Percentiles rank a stretch among this genome's conserved stretches.
Evolutionary conservation across 2,329 filamentous ascomycete genomes (phyloP).

Genomic region (Saccharata proteae): DNA sequence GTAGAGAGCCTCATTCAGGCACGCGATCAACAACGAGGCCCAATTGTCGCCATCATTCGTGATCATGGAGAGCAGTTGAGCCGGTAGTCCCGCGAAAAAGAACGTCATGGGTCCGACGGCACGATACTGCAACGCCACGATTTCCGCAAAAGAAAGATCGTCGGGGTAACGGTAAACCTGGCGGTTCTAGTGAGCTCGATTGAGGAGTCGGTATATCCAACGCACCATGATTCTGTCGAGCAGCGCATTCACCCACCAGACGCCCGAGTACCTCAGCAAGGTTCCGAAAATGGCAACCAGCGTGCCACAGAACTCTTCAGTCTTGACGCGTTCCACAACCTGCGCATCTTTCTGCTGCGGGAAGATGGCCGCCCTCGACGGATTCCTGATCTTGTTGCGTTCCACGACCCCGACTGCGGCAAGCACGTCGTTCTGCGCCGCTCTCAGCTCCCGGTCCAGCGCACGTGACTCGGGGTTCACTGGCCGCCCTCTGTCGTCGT

Average conservation of each 20-base stretch:
- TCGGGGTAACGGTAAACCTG: constrained; percentile 5
- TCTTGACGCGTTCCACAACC: constrained; percentile 5
- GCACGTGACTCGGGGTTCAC: constrained; percentile 28
- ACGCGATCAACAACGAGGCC: constrained; percentile 4
- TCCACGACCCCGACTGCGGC: constrained; percentile 36
- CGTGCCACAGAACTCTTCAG: constrained; percentile 7
- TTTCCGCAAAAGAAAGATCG: constrained; percentile 4
- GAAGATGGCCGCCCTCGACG: background rate
- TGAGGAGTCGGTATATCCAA: background rate
- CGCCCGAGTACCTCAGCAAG: constrained; percentile 2
- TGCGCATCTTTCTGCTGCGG: constrained; percentile 6
- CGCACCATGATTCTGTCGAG: constrained; percentile 8
- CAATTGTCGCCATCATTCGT: constrained; percentile 7
- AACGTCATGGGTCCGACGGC: constrained; percentile 2
- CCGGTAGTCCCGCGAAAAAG: constrained; percentile 6
- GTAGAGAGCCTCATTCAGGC: constrained; percentile 2
- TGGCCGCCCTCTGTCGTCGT: constrained; percentile 33
- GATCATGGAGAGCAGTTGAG: constrained; percentile 8
- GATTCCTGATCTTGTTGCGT: constrained; percentile 15
- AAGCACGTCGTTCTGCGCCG: constrained; percentile 36
- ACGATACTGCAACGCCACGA: constrained; percentile 2
- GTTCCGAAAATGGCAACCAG: constrained; percentile 4
- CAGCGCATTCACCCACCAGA: constrained; percentile 7
- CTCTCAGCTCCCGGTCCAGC: constrained; percentile 27
- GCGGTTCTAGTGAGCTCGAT: background rate